Evolutionary conservation across 768 basidiomycete genomes (phyloP).

Genomic region (Panaeolus papilionaceus): DNA sequence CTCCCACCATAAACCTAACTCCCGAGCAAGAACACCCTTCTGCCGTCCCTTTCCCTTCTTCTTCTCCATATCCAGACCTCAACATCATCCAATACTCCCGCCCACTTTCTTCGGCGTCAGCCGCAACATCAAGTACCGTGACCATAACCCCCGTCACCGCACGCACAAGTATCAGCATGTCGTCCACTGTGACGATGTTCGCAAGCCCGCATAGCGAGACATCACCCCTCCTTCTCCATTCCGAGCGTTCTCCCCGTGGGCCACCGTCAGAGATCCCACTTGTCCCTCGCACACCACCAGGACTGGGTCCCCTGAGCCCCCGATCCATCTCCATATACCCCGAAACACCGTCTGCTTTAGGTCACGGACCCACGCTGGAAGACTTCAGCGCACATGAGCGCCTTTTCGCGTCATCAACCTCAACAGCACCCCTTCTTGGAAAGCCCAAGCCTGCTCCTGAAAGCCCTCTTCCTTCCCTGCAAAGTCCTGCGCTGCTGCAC

Average conservation of each 20-base stretch:
- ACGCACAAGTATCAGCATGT: conserved; percentile 9
- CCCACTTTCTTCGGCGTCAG: neutral
- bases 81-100: neutral
- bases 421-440: neutral
- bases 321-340: conserved; percentile 7
- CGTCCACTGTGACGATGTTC: conserved; percentile 9
- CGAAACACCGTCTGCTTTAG: neutral
- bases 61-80: neutral
- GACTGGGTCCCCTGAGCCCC: neutral
- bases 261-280: neutral
- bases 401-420: neutral
- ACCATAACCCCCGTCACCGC: neutral
- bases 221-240: conserved; percentile 1
- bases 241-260: neutral
- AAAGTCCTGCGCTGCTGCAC: neutral
- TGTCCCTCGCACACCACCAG: neutral
- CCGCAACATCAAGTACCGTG: neutral
- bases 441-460: neutral
- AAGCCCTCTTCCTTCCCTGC: neutral
- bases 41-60: neutral
- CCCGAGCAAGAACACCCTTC: neutral
- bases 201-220: neutral
- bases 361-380: neutral
- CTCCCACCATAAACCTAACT: neutral
- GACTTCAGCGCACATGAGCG: conserved; percentile 1